Conservation (phyloP, 805 yeast genomes). For the Kodamaea leandrae region DNA sequence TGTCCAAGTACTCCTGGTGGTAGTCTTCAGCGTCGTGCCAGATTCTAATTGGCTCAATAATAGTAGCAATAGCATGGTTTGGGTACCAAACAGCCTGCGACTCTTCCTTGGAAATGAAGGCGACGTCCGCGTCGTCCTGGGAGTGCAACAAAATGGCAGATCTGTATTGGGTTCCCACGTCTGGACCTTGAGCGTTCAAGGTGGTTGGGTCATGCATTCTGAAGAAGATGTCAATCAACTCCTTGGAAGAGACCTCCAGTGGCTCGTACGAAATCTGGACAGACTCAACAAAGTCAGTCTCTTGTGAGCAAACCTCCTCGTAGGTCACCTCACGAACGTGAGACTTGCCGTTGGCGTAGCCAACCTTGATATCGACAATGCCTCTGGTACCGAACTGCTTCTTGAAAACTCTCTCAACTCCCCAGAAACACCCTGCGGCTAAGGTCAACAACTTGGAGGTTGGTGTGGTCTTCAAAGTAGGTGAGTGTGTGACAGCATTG, state of each 20-base stretch:
- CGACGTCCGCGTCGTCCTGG: conserved; percentile 47
- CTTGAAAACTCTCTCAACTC: conserved; percentile 78
- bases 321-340: conserved; percentile 44
- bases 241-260: conserved; percentile 49
- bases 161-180: conserved; percentile 85
- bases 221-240: conserved; percentile 79
- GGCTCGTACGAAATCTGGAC: conserved; percentile 85
- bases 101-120: conserved; percentile 45
- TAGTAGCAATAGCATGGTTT: conserved; percentile 64
- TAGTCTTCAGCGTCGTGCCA: conserved; percentile 96
- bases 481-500: conserved; percentile 21
- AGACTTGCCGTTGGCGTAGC: conserved; percentile 85
- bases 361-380: conserved; percentile 75
- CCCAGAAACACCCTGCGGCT: conserved; percentile 80
- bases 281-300: conserved; percentile 78
- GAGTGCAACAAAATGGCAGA: conserved; percentile 71
- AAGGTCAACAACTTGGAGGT: conserved; percentile 38
- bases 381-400: conserved; percentile 66
- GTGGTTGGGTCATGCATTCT: conserved; percentile 95
- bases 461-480: conserved; percentile 32
- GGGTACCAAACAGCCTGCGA: conserved; percentile 76
- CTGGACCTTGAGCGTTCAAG: conserved; percentile 79
- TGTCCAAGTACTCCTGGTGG: conserved; percentile 78
- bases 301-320: conserved; percentile 69
- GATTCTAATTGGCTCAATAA: conserved; percentile 59